Base-by-base conservation (phyloP, 257 asterid species). In the Solanum rostratum region DNA sequence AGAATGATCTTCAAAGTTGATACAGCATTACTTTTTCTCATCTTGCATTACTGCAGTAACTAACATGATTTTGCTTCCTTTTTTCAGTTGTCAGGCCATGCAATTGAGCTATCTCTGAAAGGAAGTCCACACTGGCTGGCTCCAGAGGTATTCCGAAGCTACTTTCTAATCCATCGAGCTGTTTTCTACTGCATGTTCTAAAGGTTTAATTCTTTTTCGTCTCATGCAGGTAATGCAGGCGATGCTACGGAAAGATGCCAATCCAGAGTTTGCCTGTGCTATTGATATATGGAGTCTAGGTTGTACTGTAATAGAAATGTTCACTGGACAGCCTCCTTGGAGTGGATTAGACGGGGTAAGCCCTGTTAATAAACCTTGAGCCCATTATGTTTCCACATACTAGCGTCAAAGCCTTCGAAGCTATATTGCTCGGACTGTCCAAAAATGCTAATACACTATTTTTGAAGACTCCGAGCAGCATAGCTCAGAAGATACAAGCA, bases 81-180 rank as follows among this genome's bases (percentile, higher is more conserved):
- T 39, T 45, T 20, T 71, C 91, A 93, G 98, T 93, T 95, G 82
- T 82, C 88, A 1, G 95, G 88, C 3, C 52, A 76, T 30, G 90
- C 86, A 79, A 84, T 69, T 50, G 90, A 92, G 49, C 94, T 95
- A 85, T 93, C 97, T 9, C 87, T 95, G 89, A 93, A 95, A 89
- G 98, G 98, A 50, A 95, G 96, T 78, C 97, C 98, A 33, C 94
- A 93, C 63, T 95, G 99, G 99, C 91, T 95, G 97, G 98, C 98
- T 71, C 99, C 99, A 2, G 99, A 95, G 98, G 98, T 95, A 90
- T 79, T 50, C 10, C 0, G 18, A 29, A 78, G 63, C 46, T 27
- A 11, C 63, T 74, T 46, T 80, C 74, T 81, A 46, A 33, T 15
- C 53, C 81, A 81, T 14, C 13, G 1, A 82, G 57, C 41, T 43